Evolutionary conservation across 768 basidiomycete genomes (phyloP), one percentile per base, ranked within the genome.

Genomic region (Tricholoma furcatifolium): DNA sequence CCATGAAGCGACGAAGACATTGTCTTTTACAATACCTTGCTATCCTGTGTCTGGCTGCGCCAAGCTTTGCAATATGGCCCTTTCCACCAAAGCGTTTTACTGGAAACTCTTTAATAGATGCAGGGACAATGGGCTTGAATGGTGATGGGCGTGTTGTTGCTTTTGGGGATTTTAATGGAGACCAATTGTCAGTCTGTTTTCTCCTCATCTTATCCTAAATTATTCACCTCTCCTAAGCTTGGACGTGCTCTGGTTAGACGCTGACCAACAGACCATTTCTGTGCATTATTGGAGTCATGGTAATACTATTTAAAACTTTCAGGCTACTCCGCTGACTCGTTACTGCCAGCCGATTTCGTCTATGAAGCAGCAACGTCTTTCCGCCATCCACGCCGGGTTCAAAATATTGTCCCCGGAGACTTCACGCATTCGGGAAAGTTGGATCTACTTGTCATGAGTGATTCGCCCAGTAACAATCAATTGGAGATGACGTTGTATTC

Each of bases 101-200:
- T 9, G 83, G 85, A 48, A 95, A 94, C 62, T 79, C 87, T 0
- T 77, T 98, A 47, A 74, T 97, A 45, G 76, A 82, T 55, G 87
- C 93, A 2, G 95, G 93, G 7, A 71, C 84, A 1, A 74, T 95
- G 67, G 95, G 94, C 2, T 70, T 98, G 30, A 78, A 79, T 43
- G 78, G 75, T n/a, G 79, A 83, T 48, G 85, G 83, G 23, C 78
- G 89, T 47, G 79, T 97, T 17, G 78, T 92, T 54, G 95, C 94
- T 7, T 91, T 92, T 61, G 97, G 94, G 30, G 96, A 99, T 73
- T 96, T 95, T 68, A 85, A 98, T 67, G 94, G 91, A 4, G 93
- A 98, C 68, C 94, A 98, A 67, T 89, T 91, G 93, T 97, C 66
- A 65, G 91, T 72, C 17, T 53, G 4, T 36, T n/a, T 35, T 45